Evolutionary conservation across 176 grass and related monocot species (phyloP).

Genomic region (Musa schizocarpa): DNA sequence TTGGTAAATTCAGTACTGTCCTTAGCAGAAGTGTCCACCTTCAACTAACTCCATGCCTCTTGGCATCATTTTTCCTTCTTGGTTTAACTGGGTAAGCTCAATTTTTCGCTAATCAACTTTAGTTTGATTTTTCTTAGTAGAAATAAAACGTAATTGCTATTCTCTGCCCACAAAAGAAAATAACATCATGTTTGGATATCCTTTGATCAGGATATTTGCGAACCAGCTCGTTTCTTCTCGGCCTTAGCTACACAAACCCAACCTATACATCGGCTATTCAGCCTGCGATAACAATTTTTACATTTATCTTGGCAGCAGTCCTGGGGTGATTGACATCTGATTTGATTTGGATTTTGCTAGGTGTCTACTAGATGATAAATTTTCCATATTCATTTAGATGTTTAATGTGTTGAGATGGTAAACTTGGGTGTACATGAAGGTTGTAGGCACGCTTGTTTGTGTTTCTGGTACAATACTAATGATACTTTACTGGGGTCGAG

Average conservation of each 20-base stretch:
- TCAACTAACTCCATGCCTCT: constrained; percentile 38
- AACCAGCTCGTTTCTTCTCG: constrained; percentile 81
- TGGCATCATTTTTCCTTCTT: constrained; percentile 60
- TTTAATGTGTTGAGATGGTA: constrained; percentile 32
- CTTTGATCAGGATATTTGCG: constrained; percentile 47
- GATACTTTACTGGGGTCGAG: constrained; percentile 57
- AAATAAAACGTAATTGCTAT: too few species aligned
- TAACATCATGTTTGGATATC: not conserved
- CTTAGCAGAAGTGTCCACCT: constrained; percentile 32
- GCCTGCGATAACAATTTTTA: constrained; percentile 57
- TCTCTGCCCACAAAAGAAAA: not conserved
- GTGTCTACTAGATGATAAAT: not conserved
- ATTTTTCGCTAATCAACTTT: not conserved
- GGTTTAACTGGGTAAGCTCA: constrained; percentile 55
- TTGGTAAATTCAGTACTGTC: not conserved
- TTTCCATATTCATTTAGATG: not conserved
- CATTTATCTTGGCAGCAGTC: constrained; percentile 56
- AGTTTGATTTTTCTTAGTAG: not conserved
- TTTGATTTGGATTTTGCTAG: not conserved
- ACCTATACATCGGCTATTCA: constrained; percentile 42
- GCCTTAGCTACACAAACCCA: constrained; percentile 66
- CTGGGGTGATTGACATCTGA: constrained; percentile 18
- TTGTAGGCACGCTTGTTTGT: constrained; percentile 56
- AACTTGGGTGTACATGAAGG: constrained; percentile 55
- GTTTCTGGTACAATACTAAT: constrained; percentile 54